Evolutionary conservation across 768 basidiomycete genomes (phyloP).

Genomic region (Cystoderma amianthinum): DNA sequence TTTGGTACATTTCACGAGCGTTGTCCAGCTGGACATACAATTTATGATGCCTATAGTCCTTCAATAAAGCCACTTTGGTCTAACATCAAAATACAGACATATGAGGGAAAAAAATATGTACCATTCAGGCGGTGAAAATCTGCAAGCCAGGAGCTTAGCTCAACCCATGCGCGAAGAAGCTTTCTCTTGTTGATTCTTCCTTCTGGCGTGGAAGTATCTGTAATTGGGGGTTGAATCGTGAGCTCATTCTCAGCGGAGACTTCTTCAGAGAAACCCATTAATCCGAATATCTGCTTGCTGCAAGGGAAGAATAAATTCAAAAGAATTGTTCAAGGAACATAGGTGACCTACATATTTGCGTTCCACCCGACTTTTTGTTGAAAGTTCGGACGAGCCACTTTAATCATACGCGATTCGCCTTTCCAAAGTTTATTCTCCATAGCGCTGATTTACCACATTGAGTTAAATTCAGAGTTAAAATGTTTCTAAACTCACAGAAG

Average conservation of each 20-base stretch:
- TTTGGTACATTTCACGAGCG: constrained; percentile 67
- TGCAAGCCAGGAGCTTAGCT: constrained; percentile 58
- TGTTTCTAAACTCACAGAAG: constrained; percentile 40
- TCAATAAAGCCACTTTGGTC: constrained; percentile 37
- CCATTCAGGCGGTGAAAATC: constrained; percentile 47
- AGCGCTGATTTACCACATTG: constrained; percentile 35
- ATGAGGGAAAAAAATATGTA: constrained; percentile 11
- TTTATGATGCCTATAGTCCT: constrained; percentile 30
- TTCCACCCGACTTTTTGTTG: constrained; percentile 65
- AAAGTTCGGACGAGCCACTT: constrained; percentile 47
- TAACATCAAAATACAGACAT: constrained; percentile 4
- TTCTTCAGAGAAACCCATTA: constrained; percentile 34
- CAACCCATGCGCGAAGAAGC: constrained; percentile 77
- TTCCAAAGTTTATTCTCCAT: constrained; percentile 74
- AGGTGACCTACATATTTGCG: constrained; percentile 39
- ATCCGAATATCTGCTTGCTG: constrained; percentile 39
- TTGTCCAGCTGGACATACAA: constrained; percentile 47
- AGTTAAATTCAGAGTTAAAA: constrained; percentile 3
- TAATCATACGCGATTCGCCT: constrained; percentile 53
- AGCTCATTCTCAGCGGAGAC: constrained; percentile 25
- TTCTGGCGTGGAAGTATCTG: constrained; percentile 34
- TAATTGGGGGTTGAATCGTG: constrained; percentile 47
- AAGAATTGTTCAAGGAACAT: not conserved
- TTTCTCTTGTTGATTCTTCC: constrained; percentile 50
- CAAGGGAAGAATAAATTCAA: constrained; percentile 2